phyloP scores from a whole-genome alignment of 208 protist species.

The Crithidia thermophila region DNA sequence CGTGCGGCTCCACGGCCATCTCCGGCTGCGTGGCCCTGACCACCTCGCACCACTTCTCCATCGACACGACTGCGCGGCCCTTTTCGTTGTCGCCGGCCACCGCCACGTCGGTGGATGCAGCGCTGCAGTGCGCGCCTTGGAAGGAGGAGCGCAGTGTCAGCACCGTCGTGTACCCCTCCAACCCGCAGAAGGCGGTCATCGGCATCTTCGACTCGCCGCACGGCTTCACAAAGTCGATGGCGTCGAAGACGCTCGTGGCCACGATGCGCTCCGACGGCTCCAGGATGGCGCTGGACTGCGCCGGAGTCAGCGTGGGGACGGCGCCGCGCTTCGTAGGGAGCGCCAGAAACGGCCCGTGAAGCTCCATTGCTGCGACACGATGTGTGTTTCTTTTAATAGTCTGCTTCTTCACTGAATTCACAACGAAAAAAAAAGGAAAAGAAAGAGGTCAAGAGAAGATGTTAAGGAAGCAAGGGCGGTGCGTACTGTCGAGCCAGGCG shows the following conservation, averaged over 20 bases:
- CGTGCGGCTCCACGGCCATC: slow-evolving; percentile 58
- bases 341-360: slow-evolving; percentile 48
- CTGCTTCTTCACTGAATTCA: too few species aligned
- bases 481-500: too few species aligned
- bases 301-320: slow-evolving; percentile 70
- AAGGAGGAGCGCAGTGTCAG: slow-evolving; percentile 66
- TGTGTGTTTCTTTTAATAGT: too few species aligned
- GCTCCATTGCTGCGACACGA: slow-evolving; percentile 19
- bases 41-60: slow-evolving; percentile 59
- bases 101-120: slow-evolving; percentile 43
- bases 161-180: slow-evolving; percentile 60
- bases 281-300: slow-evolving; percentile 62
- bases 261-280: slow-evolving; percentile 62
- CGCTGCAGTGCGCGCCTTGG: slow-evolving; percentile 65
- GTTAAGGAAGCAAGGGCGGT: too few species aligned
- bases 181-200: slow-evolving; percentile 61
- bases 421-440: too few species aligned
- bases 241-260: slow-evolving; percentile 72
- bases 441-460: too few species aligned
- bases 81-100: slow-evolving; percentile 70
- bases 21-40: slow-evolving; percentile 50
- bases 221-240: slow-evolving; percentile 49
- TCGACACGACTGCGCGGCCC: slow-evolving; percentile 51
- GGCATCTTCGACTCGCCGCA: slow-evolving; percentile 41
- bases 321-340: slow-evolving; percentile 61